These are phyloP conservation scores for Mycena pura DNA, from an alignment of 768 basidiomycete genomes.

Conservation along the genomic window DNA sequence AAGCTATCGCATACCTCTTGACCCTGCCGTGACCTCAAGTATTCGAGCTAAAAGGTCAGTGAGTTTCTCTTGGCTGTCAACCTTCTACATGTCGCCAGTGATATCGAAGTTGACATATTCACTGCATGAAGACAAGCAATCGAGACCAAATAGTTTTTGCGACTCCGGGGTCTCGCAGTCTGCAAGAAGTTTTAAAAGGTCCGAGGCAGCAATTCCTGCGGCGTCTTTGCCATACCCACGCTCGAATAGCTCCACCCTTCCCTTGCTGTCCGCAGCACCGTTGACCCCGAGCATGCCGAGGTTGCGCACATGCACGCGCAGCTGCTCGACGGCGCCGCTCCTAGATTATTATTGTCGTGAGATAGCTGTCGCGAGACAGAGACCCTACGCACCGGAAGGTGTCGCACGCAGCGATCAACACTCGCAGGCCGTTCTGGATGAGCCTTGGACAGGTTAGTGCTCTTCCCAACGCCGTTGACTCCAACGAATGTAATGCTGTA, in stretches of 20 bases:
- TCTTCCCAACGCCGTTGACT: slow-evolving; percentile 99
- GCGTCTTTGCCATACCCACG: slow-evolving; percentile 98
- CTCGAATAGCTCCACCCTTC: slow-evolving; percentile 92
- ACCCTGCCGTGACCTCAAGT: slow-evolving; percentile 69
- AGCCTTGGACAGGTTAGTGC: slow-evolving; percentile 97
- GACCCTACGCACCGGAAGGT: slow-evolving; percentile 77
- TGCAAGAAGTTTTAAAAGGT: slow-evolving; percentile 67
- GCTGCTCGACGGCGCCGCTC: slow-evolving; percentile 97
- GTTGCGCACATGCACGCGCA: slow-evolving; percentile 96
- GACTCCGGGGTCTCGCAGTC: slow-evolving; percentile 62
- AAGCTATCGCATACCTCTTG: slow-evolving; percentile 59
- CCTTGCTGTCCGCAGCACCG: slow-evolving; percentile 71
- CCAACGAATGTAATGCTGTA: slow-evolving; percentile 97
- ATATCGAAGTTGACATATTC: slow-evolving; percentile 71
- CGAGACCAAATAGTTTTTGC: slow-evolving; percentile 77
- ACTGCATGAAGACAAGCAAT: slow-evolving; percentile 64
- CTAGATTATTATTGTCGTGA: slow-evolving; percentile 49
- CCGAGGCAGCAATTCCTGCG: slow-evolving; percentile 88
- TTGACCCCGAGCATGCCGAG: slow-evolving; percentile 82
- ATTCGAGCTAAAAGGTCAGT: slow-evolving; percentile 67
- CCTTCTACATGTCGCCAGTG: slow-evolving; percentile 55
- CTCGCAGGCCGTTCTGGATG: slow-evolving; percentile 91
- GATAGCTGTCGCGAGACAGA: too few relatives aligned
- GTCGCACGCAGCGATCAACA: slow-evolving; percentile 98
- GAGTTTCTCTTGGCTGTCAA: slow-evolving; percentile 74